Conservation (phyloP, 139 green algal genomes). For the Edaphochlamys debaryana region DNA sequence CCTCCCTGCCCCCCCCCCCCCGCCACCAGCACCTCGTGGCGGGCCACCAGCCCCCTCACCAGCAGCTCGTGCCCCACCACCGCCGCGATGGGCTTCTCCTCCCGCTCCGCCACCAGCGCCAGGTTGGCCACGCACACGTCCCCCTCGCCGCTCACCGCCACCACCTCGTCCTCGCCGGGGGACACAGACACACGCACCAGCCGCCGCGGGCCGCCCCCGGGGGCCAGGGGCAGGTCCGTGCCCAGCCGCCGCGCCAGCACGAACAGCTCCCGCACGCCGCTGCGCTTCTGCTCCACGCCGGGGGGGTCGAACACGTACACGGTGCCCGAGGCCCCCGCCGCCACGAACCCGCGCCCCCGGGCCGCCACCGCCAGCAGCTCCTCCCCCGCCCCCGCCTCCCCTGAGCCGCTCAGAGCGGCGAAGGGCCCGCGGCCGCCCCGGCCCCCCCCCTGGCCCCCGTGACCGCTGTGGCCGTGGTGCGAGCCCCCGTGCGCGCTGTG, state of each 20-base stretch:
- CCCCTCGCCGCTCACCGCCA: constrained; percentile 5
- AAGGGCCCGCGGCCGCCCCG: neutral
- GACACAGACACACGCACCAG: constrained; percentile 13
- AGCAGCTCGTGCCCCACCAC: constrained; percentile 41
- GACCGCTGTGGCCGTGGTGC: neutral
- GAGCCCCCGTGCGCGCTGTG: too few relatives aligned
- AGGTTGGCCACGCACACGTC: constrained; percentile 11
- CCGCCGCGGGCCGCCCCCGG: neutral
- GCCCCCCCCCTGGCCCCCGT: too few relatives aligned
- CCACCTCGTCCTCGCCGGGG: neutral
- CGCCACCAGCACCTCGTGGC: constrained; percentile 31
- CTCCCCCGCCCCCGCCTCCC: neutral
- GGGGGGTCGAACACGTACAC: constrained; percentile 56
- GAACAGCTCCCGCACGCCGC: constrained; percentile 37
- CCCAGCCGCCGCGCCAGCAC: constrained; percentile 13
- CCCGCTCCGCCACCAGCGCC: constrained; percentile 35
- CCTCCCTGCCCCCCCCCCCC: neutral
- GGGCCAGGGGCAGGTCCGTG: neutral
- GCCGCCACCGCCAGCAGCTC: neutral
- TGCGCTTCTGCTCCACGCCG: constrained; percentile 34
- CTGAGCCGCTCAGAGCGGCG: too few relatives aligned
- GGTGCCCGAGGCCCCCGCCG: constrained; percentile 29
- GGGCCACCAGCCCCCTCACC: constrained; percentile 25
- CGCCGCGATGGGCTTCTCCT: constrained; percentile 41
- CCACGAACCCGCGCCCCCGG: constrained; percentile 36